A percentile compares a stretch with the other conserved stretches of the same genome.
These are phyloP conservation scores for Fulvia fulva DNA, from an alignment of 2,329 filamentous ascomycete species.

Conservation along the genomic window DNA sequence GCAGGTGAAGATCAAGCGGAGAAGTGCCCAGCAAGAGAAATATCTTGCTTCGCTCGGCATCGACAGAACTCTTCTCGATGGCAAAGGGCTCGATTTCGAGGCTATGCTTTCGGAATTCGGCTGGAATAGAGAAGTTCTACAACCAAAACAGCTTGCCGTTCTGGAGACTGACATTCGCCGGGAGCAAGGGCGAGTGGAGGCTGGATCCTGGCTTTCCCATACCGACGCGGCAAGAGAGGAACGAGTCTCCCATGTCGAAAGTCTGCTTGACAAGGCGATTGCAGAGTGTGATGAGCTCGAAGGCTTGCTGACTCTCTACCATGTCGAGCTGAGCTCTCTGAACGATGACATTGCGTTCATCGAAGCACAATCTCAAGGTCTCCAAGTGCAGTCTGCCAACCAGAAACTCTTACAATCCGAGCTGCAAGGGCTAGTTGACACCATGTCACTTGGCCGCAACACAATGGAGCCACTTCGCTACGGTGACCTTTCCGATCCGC, in stretches of 20 bases:
- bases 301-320: conserved; percentile 87
- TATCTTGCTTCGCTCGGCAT: conserved; percentile 76
- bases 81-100: conserved; percentile 74
- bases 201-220: conserved; percentile 85
- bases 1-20: conserved; percentile 46
- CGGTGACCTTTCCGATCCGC: conserved; percentile 66
- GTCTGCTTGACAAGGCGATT: conserved; percentile 83
- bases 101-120: conserved; percentile 80
- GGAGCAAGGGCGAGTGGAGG: conserved; percentile 85
- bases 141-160: conserved; percentile 70
- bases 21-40: conserved; percentile 70
- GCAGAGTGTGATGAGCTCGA: conserved; percentile 94
- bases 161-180: conserved; percentile 79
- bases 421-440: conserved; percentile 81
- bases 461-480: conserved; percentile 71
- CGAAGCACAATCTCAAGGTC: conserved; percentile 91
- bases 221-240: conserved; percentile 76
- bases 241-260: conserved; percentile 79
- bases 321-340: conserved; percentile 87
- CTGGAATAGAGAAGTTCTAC: conserved; percentile 76
- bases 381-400: conserved; percentile 95
- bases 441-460: conserved; percentile 76
- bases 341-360: conserved; percentile 96
- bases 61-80: conserved; percentile 71
- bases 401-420: conserved; percentile 91